Evolutionary conservation across 2,329 filamentous ascomycete genomes (phyloP).

Genomic region (Fusarium succisae): DNA sequence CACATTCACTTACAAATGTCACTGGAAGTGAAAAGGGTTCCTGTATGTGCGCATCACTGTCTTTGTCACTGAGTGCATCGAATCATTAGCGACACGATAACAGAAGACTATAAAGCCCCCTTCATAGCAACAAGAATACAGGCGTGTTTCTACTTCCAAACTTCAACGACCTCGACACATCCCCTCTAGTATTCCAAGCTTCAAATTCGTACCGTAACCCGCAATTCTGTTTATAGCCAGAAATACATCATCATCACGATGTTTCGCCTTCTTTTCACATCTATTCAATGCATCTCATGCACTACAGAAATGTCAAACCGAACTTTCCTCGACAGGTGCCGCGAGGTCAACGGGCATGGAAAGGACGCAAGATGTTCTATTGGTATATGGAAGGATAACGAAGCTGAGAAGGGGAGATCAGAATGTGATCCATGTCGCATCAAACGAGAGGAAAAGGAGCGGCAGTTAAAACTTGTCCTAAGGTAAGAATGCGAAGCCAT

Average conservation of each 20-base stretch:
- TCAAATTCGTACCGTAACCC: rapidly evolving
- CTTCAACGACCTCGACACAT: neutral
- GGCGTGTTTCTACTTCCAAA: too few species aligned
- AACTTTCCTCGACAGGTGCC: neutral
- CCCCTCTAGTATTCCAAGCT: rapidly evolving
- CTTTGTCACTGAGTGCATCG: rapidly evolving
- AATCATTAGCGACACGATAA: rapidly evolving
- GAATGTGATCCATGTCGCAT: neutral
- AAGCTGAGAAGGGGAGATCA: neutral
- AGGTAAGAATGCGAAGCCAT: too few species aligned
- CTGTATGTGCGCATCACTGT: rapidly evolving
- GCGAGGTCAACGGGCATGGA: neutral
- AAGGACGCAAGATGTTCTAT: neutral
- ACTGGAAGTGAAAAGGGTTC: too few species aligned
- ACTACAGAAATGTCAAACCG: neutral
- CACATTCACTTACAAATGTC: neutral
- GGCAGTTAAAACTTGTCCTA: neutral
- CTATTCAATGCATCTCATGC: neutral
- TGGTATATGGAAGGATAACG: neutral
- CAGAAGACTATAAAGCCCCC: rapidly evolving
- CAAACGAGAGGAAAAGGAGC: neutral
- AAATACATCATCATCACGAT: neutral
- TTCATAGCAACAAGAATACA: rapidly evolving
- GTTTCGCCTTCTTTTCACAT: neutral
- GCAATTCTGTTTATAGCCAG: rapidly evolving